Conservation (phyloP, 257 asterid species). For the Voacanga thouarsii region DNA sequence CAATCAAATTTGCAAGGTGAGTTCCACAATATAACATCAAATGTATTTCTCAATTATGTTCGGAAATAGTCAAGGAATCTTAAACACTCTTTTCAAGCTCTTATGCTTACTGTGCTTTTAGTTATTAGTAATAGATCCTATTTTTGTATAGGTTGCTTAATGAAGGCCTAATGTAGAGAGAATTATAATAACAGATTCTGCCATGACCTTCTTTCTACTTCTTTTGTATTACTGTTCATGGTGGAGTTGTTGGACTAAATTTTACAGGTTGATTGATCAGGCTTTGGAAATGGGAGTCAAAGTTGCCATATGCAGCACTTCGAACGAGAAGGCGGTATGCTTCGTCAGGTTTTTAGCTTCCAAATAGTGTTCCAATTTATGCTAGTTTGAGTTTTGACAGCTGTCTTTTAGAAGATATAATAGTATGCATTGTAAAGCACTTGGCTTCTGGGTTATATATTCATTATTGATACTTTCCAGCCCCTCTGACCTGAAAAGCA, state of each 20-base stretch:
- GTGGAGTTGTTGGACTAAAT: slow-evolving; percentile 12
- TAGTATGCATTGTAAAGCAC: background rate
- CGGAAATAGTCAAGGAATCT: too few relatives aligned
- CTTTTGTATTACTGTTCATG: background rate
- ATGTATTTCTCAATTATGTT: too few relatives aligned
- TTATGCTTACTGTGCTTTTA: background rate
- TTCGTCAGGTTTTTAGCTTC: slow-evolving; percentile 48
- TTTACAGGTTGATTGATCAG: slow-evolving; percentile 81
- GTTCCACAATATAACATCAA: too few relatives aligned
- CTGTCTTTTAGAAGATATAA: background rate
- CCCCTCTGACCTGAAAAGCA: background rate
- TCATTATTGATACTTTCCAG: background rate
- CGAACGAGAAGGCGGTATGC: slow-evolving; percentile 99
- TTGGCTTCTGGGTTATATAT: background rate
- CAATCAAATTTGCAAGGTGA: too few relatives aligned
- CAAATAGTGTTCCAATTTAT: slow-evolving; percentile 9
- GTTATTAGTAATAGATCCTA: background rate
- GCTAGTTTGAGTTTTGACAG: background rate
- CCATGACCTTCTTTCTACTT: background rate
- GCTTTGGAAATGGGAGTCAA: slow-evolving; percentile 71
- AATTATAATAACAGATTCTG: background rate
- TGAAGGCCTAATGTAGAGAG: background rate
- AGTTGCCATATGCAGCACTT: slow-evolving; percentile 98
- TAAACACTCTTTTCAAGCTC: too few relatives aligned
- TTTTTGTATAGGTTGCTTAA: background rate